These are phyloP conservation scores for Cryoendolithus antarcticus DNA, from an alignment of 2,329 filamentous ascomycete genomes.

Conservation along the genomic window DNA sequence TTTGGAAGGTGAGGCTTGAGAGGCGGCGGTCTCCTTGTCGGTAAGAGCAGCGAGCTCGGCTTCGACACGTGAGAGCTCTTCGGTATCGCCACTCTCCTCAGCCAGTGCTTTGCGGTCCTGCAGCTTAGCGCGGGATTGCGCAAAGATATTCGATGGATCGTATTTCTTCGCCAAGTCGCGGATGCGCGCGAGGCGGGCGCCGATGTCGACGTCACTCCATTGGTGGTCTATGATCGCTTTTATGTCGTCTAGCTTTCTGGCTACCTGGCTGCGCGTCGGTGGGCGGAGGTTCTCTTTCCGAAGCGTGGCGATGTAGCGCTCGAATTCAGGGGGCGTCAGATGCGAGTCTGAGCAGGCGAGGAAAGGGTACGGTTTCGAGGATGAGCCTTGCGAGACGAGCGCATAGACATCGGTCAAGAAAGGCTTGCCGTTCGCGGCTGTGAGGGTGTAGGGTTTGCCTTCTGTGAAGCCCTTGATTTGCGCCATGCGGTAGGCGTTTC, in stretches of 20 bases:
- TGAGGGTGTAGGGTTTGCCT: conserved; percentile 71
- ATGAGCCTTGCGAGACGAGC: conserved; percentile 67
- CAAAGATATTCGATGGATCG: conserved; percentile 43
- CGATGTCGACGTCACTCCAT: conserved; percentile 75
- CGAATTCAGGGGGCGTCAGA: conserved; percentile 70
- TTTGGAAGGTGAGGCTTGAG: conserved; percentile 36
- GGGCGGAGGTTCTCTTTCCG: conserved; percentile 58
- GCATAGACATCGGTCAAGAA: conserved; percentile 82
- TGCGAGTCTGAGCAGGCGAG: conserved; percentile 74
- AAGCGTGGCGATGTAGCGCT: conserved; percentile 66
- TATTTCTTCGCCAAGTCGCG: conserved; percentile 49
- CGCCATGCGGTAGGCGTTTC: conserved; percentile 76
- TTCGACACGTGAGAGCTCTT: conserved; percentile 37
- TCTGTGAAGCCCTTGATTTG: conserved; percentile 71
- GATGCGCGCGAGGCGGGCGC: conserved; percentile 62
- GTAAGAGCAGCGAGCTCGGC: conserved; percentile 43
- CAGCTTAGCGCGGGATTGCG: conserved; percentile 56
- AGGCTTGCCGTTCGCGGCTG: conserved; percentile 54
- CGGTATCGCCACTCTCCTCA: conserved; percentile 49
- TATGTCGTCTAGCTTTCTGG: conserved; percentile 67
- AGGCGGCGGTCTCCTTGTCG: conserved; percentile 37
- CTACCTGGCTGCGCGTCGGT: conserved; percentile 58
- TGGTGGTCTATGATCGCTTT: conserved; percentile 64
- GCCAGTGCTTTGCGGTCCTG: conserved; percentile 56
- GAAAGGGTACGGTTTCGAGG: conserved; percentile 77